Evolutionary conservation across 345 rosid species (phyloP).

Genomic region (Brassica napus): DNA sequence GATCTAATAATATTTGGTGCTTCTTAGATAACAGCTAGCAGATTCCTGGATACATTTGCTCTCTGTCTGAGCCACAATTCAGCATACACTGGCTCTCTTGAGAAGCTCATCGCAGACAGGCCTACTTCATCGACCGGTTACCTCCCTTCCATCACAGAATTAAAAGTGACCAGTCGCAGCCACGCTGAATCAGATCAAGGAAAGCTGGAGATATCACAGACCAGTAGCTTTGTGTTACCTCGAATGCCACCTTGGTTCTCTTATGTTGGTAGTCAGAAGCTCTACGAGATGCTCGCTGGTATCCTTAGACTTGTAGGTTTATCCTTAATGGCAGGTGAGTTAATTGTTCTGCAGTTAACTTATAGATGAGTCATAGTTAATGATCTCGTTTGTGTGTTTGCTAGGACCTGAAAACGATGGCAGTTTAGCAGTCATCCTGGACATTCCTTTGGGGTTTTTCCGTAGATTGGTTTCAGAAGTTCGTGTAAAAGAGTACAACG

Average conservation of each 20-base stretch:
- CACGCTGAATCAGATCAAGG: conserved; percentile 45
- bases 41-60: conserved; percentile 79
- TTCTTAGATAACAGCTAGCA: conserved; percentile 72
- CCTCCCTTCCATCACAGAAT: conserved; percentile 73
- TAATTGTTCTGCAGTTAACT: conserved; percentile 12
- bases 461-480: conserved; percentile 71
- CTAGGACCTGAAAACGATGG: conserved; percentile 63
- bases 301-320: conserved; percentile 86
- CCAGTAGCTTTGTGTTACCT: conserved; percentile 58
- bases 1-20: background rate
- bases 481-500: conserved; percentile 59
- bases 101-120: conserved; percentile 61
- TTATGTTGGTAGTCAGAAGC: conserved; percentile 66
- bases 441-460: conserved; percentile 69
- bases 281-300: conserved; percentile 74
- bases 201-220: conserved; percentile 33
- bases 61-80: conserved; percentile 70
- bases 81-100: conserved; percentile 70
- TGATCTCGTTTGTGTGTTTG: conserved; percentile 39
- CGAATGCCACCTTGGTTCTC: conserved; percentile 86
- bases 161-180: conserved; percentile 44
- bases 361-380: conserved; percentile 18
- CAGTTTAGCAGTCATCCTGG: conserved; percentile 62
- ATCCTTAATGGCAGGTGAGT: conserved; percentile 81
- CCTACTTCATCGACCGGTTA: conserved; percentile 67